phyloP scores from a whole-genome alignment of 106 monocot species.

The Platanthera guangdongensis region DNA sequence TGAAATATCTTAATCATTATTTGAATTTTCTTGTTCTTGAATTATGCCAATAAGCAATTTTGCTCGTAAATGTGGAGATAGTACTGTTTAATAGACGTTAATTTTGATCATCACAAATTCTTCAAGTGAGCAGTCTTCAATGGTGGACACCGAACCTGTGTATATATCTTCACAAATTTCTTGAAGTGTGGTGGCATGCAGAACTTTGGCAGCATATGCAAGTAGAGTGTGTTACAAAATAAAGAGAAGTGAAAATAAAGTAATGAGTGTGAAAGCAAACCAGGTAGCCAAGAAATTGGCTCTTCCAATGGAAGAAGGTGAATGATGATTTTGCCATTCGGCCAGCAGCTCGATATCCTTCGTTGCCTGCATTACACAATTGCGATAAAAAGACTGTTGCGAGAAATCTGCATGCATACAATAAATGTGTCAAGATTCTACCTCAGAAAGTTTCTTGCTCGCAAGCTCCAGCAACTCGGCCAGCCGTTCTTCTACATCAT shows the following conservation, averaged over 20 bases:
- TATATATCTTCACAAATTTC: too few species aligned
- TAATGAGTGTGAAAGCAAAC: neutral
- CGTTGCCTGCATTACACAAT: neutral
- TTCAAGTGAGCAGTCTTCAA: too few species aligned
- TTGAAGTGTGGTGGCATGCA: too few species aligned
- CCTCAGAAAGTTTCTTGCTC: neutral
- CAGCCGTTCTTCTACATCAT: conserved; percentile 31
- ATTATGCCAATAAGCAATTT: too few species aligned
- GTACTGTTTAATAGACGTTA: too few species aligned
- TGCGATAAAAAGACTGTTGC: neutral
- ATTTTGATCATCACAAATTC: too few species aligned
- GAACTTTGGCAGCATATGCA: too few species aligned
- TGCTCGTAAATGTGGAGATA: too few species aligned
- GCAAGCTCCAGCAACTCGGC: conserved; percentile 10
- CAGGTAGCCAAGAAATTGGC: neutral
- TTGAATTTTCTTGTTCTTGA: too few species aligned
- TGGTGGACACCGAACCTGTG: too few species aligned
- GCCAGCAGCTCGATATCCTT: neutral
- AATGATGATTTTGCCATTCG: neutral
- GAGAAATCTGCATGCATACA: neutral
- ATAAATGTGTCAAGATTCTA: neutral
- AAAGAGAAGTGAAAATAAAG: neutral
- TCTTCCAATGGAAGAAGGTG: neutral
- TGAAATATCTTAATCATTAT: too few species aligned
- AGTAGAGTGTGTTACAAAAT: neutral